A percentile compares a stretch with the other conserved stretches of the same genome.
Evolutionary conservation across 345 rosid species (phyloP).

Genomic region (Reutealis trisperma): DNA sequence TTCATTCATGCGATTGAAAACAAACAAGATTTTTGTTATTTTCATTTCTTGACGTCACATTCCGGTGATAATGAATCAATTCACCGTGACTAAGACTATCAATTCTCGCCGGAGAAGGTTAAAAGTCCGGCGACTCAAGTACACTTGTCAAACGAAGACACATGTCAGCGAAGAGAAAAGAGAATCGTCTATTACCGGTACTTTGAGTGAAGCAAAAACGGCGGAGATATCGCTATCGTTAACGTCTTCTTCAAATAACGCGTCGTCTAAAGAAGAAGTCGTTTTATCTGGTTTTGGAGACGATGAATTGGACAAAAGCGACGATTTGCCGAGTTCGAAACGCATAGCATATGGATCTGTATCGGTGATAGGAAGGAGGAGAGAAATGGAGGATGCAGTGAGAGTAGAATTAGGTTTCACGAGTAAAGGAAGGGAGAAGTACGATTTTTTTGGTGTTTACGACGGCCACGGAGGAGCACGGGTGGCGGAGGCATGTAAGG

Average conservation of each 20-base stretch:
- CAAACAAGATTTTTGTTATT: background rate
- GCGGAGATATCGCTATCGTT: slow-evolving; percentile 34
- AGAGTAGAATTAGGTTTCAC: slow-evolving; percentile 48
- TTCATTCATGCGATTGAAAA: slow-evolving; percentile 28
- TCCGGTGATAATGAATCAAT: slow-evolving; percentile 20
- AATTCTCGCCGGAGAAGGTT: slow-evolving; percentile 37
- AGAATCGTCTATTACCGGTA: background rate
- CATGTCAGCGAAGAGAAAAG: slow-evolving; percentile 17
- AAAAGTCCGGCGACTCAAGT: slow-evolving; percentile 33
- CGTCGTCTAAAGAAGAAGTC: slow-evolving; percentile 21
- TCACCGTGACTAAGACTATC: slow-evolving; percentile 19
- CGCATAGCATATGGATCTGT: slow-evolving; percentile 40
- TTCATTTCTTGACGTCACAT: background rate
- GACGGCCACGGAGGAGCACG: slow-evolving; percentile 73
- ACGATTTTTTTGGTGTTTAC: slow-evolving; percentile 60
- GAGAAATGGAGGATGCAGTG: slow-evolving; percentile 70
- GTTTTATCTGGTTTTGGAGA: slow-evolving; percentile 24
- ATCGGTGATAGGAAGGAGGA: slow-evolving; percentile 64
- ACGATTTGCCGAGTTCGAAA: background rate
- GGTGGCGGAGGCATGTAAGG: slow-evolving; percentile 63
- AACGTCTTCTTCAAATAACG: slow-evolving; percentile 18
- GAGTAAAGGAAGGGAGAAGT: slow-evolving; percentile 26
- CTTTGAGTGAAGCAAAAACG: background rate
- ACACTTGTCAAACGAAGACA: slow-evolving; percentile 25
- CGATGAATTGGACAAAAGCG: background rate